These are phyloP conservation scores for Paecilomyces fulvus DNA, from an alignment of 2,329 filamentous ascomycete species.

Conservation along the genomic window DNA sequence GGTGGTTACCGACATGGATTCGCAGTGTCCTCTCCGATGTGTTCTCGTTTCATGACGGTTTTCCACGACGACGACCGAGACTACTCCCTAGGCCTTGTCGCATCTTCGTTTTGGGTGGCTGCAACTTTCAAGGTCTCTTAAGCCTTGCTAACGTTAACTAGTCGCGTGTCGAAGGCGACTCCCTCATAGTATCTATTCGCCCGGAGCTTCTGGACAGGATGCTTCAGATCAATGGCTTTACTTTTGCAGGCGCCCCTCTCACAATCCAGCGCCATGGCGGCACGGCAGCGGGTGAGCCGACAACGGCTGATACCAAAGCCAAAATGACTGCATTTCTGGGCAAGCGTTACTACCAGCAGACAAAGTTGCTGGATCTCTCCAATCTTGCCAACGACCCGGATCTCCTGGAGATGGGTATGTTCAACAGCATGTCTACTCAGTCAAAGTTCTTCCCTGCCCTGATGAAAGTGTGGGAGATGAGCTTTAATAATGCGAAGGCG, in stretches of 20 bases:
- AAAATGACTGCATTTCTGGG: constrained; percentile 64
- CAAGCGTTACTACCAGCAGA: constrained; percentile 60
- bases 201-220: constrained; percentile 57
- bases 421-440: constrained; percentile 60
- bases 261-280: constrained; percentile 43
- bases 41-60: constrained; percentile 36
- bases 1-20: constrained; percentile 32
- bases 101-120: constrained; percentile 28
- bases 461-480: constrained; percentile 73
- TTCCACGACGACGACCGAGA: constrained; percentile 34
- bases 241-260: constrained; percentile 58
- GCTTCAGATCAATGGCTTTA: constrained; percentile 59
- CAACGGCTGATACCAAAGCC: constrained; percentile 52
- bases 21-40: constrained; percentile 28
- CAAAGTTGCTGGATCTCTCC: constrained; percentile 78
- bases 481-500: constrained; percentile 63
- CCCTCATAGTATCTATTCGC: constrained; percentile 58
- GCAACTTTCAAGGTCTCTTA: constrained; percentile 37
- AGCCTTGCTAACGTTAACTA: constrained; percentile 61
- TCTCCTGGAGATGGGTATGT: constrained; percentile 66
- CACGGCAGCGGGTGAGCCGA: constrained; percentile 19
- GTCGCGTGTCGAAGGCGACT: constrained; percentile 62
- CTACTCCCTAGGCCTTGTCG: constrained; percentile 20
- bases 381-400: constrained; percentile 63
- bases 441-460: constrained; percentile 87